These are phyloP conservation scores for Rubroshorea leprosula DNA, from an alignment of 345 rosid species.

Conservation along the genomic window DNA sequence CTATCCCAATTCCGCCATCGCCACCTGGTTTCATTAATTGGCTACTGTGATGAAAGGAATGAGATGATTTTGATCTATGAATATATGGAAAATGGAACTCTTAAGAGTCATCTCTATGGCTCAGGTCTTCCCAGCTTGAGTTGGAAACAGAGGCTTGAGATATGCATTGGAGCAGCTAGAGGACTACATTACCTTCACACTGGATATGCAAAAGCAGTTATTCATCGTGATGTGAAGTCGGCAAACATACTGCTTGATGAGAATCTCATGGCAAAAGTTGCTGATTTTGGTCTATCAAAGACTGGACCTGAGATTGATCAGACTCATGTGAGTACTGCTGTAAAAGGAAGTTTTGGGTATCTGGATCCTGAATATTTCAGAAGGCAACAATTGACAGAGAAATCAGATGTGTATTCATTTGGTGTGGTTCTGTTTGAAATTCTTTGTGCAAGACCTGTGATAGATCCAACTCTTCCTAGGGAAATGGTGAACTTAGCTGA, in stretches of 20 bases:
- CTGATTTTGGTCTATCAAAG: conserved; percentile 2
- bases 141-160: conserved; percentile 7
- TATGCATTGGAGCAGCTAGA: conserved; percentile 1
- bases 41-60: background rate
- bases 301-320: background rate
- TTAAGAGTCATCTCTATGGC: background rate
- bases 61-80: conserved; percentile 5
- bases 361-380: conserved; percentile 61
- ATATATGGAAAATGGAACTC: background rate
- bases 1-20: background rate
- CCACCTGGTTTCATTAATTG: conserved; percentile 1
- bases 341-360: conserved; percentile 61
- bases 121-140: background rate
- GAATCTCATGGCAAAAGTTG: background rate
- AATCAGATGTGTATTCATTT: conserved; percentile 58
- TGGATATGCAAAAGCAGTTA: background rate
- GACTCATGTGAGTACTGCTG: conserved; percentile 29
- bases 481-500: conserved; percentile 65
- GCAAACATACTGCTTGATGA: conserved; percentile 3
- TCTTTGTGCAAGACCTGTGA: conserved; percentile 60
- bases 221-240: conserved; percentile 3
- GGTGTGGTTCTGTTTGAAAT: conserved; percentile 59
- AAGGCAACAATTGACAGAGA: conserved; percentile 54
- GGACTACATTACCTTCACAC: conserved; percentile 6
- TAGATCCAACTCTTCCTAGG: conserved; percentile 49